phyloP scores from a whole-genome alignment of 805 yeast genomes.

The Candida jianshihensis region DNA sequence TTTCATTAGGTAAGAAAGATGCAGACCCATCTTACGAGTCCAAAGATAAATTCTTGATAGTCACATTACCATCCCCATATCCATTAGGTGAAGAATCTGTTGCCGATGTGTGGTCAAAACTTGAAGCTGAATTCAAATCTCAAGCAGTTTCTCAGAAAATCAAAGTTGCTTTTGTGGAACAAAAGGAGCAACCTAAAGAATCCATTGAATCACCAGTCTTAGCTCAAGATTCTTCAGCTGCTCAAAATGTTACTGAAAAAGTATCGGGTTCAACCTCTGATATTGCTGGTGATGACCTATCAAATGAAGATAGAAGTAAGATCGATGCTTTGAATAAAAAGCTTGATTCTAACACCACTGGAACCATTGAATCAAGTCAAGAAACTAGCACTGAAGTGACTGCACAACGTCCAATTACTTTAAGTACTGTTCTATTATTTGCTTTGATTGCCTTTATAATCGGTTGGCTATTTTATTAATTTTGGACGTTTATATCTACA shows the following conservation, averaged over 20 bases:
- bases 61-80: slow-evolving; percentile 70
- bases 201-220: background rate
- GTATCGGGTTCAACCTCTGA: slow-evolving; percentile 5
- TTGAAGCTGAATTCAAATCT: slow-evolving; percentile 52
- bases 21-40: slow-evolving; percentile 71
- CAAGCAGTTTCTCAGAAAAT: slow-evolving; percentile 57
- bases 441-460: slow-evolving; percentile 50
- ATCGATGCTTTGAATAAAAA: slow-evolving; percentile 38
- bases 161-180: slow-evolving; percentile 48
- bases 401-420: slow-evolving; percentile 47
- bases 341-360: slow-evolving; percentile 34
- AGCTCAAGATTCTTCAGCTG: background rate
- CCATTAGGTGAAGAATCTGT: slow-evolving; percentile 50
- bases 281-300: slow-evolving; percentile 22
- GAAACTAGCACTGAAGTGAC: slow-evolving; percentile 13
- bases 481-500: no score
- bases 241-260: slow-evolving; percentile 1
- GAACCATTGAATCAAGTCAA: slow-evolving; percentile 9
- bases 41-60: slow-evolving; percentile 88
- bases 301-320: slow-evolving; percentile 31
- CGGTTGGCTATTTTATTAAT: slow-evolving; percentile 42
- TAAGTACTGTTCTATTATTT: slow-evolving; percentile 44
- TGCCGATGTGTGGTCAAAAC: slow-evolving; percentile 67
- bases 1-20: slow-evolving; percentile 73
- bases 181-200: slow-evolving; percentile 12